A percentile compares a stretch with the other conserved stretches of the same genome.
Conservation (phyloP, 768 basidiomycete species). For the Mycena filopes region DNA sequence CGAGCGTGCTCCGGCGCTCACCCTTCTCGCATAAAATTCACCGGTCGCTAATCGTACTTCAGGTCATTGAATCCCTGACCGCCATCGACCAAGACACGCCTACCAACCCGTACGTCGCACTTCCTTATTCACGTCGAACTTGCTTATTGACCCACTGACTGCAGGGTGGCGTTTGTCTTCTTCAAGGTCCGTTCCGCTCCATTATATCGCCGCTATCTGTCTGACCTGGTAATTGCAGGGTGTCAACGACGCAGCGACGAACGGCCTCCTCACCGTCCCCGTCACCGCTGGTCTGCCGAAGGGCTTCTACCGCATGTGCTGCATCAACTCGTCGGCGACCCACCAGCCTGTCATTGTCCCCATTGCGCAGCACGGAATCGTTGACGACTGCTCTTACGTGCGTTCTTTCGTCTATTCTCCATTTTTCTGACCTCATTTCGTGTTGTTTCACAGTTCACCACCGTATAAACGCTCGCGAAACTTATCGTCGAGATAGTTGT, state of each 20-base stretch:
- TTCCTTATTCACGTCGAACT: no score
- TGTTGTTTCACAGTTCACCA: conserved; percentile 46
- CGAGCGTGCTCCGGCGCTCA: no score
- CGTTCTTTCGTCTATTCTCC: conserved; percentile 40
- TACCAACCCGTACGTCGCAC: conserved; percentile 60
- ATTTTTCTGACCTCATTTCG: conserved; percentile 10
- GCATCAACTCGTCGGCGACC: conserved; percentile 66
- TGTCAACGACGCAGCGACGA: conserved; percentile 54
- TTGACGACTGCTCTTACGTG: conserved; percentile 72
- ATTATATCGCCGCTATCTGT: no score
- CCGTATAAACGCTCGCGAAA: conserved; percentile 8
- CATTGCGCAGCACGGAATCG: conserved; percentile 67
- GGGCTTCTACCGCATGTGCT: conserved; percentile 67
- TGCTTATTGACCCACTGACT: no score
- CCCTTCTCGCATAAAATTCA: no score
- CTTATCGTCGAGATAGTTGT: background rate
- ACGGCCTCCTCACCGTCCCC: conserved; percentile 60
- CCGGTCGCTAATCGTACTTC: background rate
- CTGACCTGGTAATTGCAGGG: no score
- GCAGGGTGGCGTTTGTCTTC: conserved; percentile 63
- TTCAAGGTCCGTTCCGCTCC: conserved; percentile 49
- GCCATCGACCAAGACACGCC: conserved; percentile 55
- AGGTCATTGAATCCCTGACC: conserved; percentile 54
- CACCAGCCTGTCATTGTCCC: conserved; percentile 67
- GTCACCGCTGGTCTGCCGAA: conserved; percentile 66